Percentiles rank a stretch among this genome's conserved stretches.
phyloP scores from a whole-genome alignment of 108 stramenopile genomes.

The Pseudonitzschia delicatissima region DNA sequence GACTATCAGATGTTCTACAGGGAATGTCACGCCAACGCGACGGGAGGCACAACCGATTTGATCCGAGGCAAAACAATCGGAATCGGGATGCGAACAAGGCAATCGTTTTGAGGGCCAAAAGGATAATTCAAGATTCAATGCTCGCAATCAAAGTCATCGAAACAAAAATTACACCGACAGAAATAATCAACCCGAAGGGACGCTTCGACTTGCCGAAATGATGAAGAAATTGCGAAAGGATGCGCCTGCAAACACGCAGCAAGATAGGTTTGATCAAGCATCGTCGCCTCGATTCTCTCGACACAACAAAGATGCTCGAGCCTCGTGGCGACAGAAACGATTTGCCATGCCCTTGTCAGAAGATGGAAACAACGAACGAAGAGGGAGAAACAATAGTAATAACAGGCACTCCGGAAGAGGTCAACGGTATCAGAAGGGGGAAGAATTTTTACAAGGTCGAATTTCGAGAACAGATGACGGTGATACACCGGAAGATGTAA shows the following conservation, averaged over 20 bases:
- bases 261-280: not conserved
- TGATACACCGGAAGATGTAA: not conserved
- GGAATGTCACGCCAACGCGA: constrained; percentile 1
- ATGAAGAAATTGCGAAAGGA: constrained; percentile 10
- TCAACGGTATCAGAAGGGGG: not conserved
- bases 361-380: not conserved
- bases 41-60: not conserved
- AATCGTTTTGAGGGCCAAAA: not conserved
- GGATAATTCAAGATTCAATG: not conserved
- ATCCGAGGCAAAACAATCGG: not conserved
- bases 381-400: not conserved
- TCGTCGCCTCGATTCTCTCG: not conserved
- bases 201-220: constrained; percentile 6
- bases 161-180: not conserved
- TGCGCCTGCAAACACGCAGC: not conserved
- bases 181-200: constrained; percentile 3
- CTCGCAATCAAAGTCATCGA: not conserved
- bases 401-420: not conserved
- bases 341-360: not conserved
- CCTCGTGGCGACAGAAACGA: constrained; percentile 4
- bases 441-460: constrained; percentile 28
- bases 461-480: constrained; percentile 3
- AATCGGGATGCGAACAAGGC: not conserved
- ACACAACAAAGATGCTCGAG: not conserved
- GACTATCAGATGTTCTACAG: constrained; percentile 2